phyloP scores from a whole-genome alignment of 306 rosid species.

The Comarum palustre region DNA sequence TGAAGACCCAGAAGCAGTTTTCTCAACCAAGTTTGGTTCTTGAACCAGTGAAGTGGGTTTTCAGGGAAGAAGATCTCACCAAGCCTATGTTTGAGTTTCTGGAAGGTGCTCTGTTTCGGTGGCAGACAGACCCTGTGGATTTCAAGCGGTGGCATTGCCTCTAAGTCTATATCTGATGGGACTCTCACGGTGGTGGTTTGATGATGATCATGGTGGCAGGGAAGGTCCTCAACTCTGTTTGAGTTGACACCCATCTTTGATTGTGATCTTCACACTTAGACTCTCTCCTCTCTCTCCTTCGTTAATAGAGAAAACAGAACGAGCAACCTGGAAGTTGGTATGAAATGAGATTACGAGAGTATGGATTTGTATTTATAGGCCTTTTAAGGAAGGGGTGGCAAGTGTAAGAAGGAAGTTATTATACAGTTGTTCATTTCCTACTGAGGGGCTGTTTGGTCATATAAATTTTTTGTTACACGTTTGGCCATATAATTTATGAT shows the following conservation, averaged over 20 bases:
- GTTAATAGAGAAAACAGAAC: not conserved
- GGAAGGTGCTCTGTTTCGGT: conserved; percentile 51
- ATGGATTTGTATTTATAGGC: conserved; percentile 49
- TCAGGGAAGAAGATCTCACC: conserved; percentile 87
- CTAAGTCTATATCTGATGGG: conserved; percentile 27
- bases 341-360: conserved; percentile 3
- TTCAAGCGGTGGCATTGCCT: conserved; percentile 40
- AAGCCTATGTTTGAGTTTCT: conserved; percentile 62
- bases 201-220: conserved; percentile 33
- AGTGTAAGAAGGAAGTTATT: conserved; percentile 27
- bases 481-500: no score
- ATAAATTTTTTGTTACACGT: no score
- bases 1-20: conserved; percentile 65
- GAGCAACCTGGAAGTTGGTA: conserved; percentile 6
- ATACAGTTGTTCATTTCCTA: conserved; percentile 6
- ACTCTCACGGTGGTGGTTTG: conserved; percentile 33
- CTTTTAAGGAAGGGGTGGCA: not conserved
- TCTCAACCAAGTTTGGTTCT: conserved; percentile 47
- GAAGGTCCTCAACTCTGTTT: conserved; percentile 62
- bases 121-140: conserved; percentile 69
- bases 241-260: conserved; percentile 56
- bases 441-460: conserved; percentile 7
- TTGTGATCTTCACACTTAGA: not conserved
- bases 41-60: conserved; percentile 70
- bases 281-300: not conserved